A percentile compares a stretch with the other conserved stretches of the same genome.
Evolutionary conservation across 139 green algal genomes (phyloP).

Genomic region (Closterium sp.): DNA sequence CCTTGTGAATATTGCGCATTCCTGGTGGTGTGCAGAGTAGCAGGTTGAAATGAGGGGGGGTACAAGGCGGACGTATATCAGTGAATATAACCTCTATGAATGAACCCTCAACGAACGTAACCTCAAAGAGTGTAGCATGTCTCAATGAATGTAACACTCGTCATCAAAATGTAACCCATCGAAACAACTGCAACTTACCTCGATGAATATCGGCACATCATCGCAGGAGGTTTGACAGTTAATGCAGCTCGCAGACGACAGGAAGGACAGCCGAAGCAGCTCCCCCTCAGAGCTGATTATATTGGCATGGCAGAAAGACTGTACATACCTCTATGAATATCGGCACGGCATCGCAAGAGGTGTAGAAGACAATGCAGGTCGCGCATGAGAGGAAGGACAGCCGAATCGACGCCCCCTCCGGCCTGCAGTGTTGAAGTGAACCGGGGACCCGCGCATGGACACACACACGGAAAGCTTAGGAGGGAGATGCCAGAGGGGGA

Average conservation of each 20-base stretch:
- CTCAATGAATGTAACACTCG: no score
- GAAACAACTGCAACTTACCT: no score
- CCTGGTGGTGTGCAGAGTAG: background rate
- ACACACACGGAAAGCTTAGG: no score
- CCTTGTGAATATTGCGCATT: background rate
- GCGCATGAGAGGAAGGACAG: background rate
- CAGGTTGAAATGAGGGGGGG: background rate
- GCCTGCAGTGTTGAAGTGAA: background rate
- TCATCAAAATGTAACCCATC: no score
- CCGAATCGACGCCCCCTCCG: background rate
- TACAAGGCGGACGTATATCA: background rate
- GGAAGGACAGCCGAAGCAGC: background rate
- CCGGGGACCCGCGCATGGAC: no score
- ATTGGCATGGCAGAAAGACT: no score
- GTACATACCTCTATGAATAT: background rate
- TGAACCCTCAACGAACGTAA: background rate
- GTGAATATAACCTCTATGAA: background rate
- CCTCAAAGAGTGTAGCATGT: no score
- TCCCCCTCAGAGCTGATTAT: no score
- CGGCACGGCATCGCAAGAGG: background rate
- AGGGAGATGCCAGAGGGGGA: no score
- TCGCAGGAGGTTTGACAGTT: background rate
- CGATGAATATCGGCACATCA: background rate
- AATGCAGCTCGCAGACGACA: background rate
- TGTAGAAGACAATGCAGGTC: background rate